These are phyloP conservation scores for Blastomyces silverae DNA, from an alignment of 2,329 filamentous ascomycete genomes.

Conservation along the genomic window DNA sequence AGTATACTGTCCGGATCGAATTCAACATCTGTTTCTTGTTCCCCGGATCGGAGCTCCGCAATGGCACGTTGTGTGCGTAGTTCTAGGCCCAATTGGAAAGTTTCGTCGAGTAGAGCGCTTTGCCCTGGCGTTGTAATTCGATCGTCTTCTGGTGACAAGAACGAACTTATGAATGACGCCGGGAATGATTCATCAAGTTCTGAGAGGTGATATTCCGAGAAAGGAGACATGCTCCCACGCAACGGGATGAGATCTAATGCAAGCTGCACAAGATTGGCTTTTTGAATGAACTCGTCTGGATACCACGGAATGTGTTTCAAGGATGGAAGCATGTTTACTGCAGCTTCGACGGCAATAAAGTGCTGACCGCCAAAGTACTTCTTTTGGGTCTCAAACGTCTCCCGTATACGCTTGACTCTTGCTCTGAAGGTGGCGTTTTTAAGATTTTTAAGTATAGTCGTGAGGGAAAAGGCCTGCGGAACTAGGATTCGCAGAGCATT, in stretches of 20 bases:
- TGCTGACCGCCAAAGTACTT: constrained; percentile 16
- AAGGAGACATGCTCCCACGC: neutral
- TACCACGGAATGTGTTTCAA: constrained; percentile 14
- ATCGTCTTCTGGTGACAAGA: neutral
- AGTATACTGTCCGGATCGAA: constrained; percentile 9
- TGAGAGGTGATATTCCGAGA: neutral
- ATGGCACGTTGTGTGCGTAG: constrained; percentile 21
- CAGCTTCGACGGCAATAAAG: constrained; percentile 16
- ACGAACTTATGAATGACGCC: constrained; percentile 10
- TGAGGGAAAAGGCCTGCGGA: constrained; percentile 16
- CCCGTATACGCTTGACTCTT: constrained; percentile 13
- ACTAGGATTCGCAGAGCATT: constrained; percentile 16
- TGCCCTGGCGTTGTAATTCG: neutral
- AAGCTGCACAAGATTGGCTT: constrained; percentile 21
- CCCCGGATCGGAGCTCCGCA: constrained; percentile 8
- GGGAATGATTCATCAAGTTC: constrained; percentile 12
- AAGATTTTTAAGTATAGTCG: constrained; percentile 13
- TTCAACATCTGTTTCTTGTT: neutral
- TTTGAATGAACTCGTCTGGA: constrained; percentile 16
- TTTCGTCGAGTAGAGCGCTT: constrained; percentile 11
- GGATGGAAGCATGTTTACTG: constrained; percentile 14
- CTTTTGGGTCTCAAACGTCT: constrained; percentile 17
- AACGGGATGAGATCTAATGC: constrained; percentile 18
- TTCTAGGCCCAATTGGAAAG: constrained; percentile 19
- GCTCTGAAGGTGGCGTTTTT: constrained; percentile 11